These are phyloP conservation scores for Dendrobium catenatum DNA, from an alignment of 106 monocot species.

Conservation along the genomic window DNA sequence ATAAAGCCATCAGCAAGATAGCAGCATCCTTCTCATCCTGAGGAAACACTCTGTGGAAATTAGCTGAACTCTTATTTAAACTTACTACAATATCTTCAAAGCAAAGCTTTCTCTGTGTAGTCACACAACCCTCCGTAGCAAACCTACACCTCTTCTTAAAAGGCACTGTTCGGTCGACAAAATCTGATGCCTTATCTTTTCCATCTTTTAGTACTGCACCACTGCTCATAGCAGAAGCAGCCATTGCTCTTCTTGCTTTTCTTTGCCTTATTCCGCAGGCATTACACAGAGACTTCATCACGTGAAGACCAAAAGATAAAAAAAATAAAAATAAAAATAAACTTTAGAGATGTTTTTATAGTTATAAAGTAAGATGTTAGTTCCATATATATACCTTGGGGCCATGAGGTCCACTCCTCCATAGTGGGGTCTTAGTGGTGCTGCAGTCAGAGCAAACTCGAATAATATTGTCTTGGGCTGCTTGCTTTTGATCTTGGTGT, in stretches of 20 bases:
- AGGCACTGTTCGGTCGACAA: slow-evolving; percentile 31
- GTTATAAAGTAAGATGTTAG: too few species aligned
- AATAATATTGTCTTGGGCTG: not conserved
- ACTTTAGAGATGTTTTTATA: too few species aligned
- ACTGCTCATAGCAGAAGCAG: slow-evolving; percentile 15
- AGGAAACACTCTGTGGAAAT: slow-evolving; percentile 33
- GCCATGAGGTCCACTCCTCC: slow-evolving; percentile 59
- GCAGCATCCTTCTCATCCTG: slow-evolving; percentile 88
- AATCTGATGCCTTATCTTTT: slow-evolving; percentile 4
- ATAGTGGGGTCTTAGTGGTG: slow-evolving; percentile 57
- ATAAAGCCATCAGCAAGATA: slow-evolving; percentile 73
- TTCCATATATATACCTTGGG: slow-evolving; percentile 30
- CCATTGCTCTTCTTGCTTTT: slow-evolving; percentile 59
- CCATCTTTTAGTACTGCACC: too few species aligned
- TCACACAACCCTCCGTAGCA: not conserved
- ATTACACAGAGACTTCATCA: slow-evolving; percentile 76
- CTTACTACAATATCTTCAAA: slow-evolving; percentile 37
- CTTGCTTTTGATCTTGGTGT: not conserved
- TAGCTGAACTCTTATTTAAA: slow-evolving; percentile 26
- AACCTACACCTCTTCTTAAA: slow-evolving; percentile 91
- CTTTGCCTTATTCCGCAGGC: slow-evolving; percentile 87
- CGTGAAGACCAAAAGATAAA: too few species aligned
- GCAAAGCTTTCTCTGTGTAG: slow-evolving; percentile 21
- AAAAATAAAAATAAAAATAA: too few species aligned
- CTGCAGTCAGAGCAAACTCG: slow-evolving; percentile 53